Conservation (phyloP, 1,284 basidiomycete species). For the Sphaerobolus stellatus region DNA sequence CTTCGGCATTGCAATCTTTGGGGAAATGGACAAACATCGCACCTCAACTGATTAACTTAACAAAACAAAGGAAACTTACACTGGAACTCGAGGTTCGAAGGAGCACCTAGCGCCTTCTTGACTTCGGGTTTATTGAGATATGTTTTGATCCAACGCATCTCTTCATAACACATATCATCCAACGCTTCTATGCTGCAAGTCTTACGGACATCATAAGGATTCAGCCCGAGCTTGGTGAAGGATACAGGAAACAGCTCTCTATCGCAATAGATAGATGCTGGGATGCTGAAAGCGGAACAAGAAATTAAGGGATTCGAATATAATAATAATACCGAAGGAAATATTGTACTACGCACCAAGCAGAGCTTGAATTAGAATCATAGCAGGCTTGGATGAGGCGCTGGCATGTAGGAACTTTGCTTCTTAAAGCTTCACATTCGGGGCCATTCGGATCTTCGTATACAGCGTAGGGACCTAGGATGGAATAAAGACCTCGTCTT, state of each 20-base stretch:
- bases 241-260: conserved; percentile 41
- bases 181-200: conserved; percentile 71
- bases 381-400: conserved; percentile 66
- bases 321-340: background rate
- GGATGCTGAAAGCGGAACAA: conserved; percentile 37
- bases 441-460: conserved; percentile 69
- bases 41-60: background rate
- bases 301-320: background rate
- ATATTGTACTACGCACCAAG: conserved; percentile 37
- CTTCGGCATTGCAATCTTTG: conserved; percentile 50
- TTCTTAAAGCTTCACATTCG: conserved; percentile 60
- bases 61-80: conserved; percentile 35
- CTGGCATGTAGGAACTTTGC: conserved; percentile 72
- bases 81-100: conserved; percentile 56
- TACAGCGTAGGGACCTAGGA: conserved; percentile 60
- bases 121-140: conserved; percentile 73
- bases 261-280: conserved; percentile 44
- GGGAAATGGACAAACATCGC: conserved; percentile 45
- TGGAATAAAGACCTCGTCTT: no score
- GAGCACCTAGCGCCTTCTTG: conserved; percentile 76
- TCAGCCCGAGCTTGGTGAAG: conserved; percentile 43
- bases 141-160: conserved; percentile 78
- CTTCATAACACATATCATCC: conserved; percentile 69
- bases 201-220: conserved; percentile 78
- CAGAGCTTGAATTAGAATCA: conserved; percentile 52